Conservation (phyloP, 179 eudicot genomes). For the Camellia oleifera region DNA sequence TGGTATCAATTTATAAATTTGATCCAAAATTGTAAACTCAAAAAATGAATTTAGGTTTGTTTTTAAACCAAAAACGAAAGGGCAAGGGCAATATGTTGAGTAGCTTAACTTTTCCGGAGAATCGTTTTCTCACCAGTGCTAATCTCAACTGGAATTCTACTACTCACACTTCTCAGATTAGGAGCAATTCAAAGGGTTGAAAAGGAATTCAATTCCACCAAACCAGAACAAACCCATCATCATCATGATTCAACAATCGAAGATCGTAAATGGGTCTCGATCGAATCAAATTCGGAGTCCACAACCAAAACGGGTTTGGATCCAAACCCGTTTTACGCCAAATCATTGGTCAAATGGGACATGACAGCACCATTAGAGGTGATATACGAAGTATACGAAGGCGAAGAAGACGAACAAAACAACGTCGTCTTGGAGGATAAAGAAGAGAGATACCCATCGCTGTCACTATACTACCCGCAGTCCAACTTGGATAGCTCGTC, state of each 20-base stretch:
- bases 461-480: slow-evolving; percentile 61
- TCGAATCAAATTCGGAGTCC: background rate
- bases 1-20: too few relatives aligned
- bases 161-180: slow-evolving; percentile 51
- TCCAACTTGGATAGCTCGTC: slow-evolving; percentile 46
- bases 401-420: slow-evolving; percentile 40
- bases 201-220: slow-evolving; percentile 7
- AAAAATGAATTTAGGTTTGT: too few relatives aligned
- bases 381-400: slow-evolving; percentile 73
- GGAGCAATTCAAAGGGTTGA: slow-evolving; percentile 42
- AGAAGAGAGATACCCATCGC: slow-evolving; percentile 42
- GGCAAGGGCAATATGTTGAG: too few relatives aligned
- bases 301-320: background rate
- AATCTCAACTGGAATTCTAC: slow-evolving; percentile 43
- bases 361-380: slow-evolving; percentile 84
- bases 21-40: too few relatives aligned
- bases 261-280: slow-evolving; percentile 9
- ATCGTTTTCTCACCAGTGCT: slow-evolving; percentile 46
- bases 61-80: too few relatives aligned
- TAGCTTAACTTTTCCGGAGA: slow-evolving; percentile 26
- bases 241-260: background rate
- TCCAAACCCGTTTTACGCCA: slow-evolving; percentile 6
- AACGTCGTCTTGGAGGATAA: background rate
- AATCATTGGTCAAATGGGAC: slow-evolving; percentile 54
- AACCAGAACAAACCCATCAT: slow-evolving; percentile 4